Evolutionary conservation across 768 basidiomycete species (phyloP), one percentile per base, ranked within the genome.

Genomic region (Collybia sp.): DNA sequence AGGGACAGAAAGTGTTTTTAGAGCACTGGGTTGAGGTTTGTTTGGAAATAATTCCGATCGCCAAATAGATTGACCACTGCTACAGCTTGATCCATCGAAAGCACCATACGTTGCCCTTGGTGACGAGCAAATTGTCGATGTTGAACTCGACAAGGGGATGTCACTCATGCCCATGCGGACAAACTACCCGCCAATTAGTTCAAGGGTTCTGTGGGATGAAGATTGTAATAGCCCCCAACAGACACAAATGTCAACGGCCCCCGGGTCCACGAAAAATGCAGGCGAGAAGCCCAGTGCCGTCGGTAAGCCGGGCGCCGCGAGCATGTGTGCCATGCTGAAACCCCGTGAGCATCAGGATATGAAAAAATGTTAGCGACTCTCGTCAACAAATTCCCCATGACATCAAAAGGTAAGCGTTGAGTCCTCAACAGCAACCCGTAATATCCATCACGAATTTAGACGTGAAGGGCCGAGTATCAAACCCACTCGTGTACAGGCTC

Each of bases 1-100:
- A 59, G 47, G 61, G 54, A 13, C 76, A 76, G 49, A 66, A 50
- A 12, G 58, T 73, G 13, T 49, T 67, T 20, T 54, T 78, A 13
- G 73, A 79, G 31, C 78, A 80, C 51, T 80, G 78, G 78, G 73
- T 80, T 25, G 76, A 76, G 55, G 77, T 78, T 38, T 19, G 70
- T 59, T 25, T 18, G 25, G 8, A 8, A 25, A 25, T 25, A 25
- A 25, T 25, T 31, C 15, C 18, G 19, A 17, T 45, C 41, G 47
- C 32, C 18, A 30, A 20, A 37, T 17, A 40, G 30, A n/a, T 49
- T 38, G 40, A 17, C 36, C 30, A 30, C 13, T 36, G 3, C 19
- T 38, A 13, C 53, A 78, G 77, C 52, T 80, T 46, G 75, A 77
- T 50, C 62, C 65, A 25, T 49, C 69, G 12, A 65, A 66, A 46